Percentiles rank a stretch among this genome's conserved stretches.
phyloP scores from a whole-genome alignment of 139 green algal species.

The Chlamydomonas incerta region DNA sequence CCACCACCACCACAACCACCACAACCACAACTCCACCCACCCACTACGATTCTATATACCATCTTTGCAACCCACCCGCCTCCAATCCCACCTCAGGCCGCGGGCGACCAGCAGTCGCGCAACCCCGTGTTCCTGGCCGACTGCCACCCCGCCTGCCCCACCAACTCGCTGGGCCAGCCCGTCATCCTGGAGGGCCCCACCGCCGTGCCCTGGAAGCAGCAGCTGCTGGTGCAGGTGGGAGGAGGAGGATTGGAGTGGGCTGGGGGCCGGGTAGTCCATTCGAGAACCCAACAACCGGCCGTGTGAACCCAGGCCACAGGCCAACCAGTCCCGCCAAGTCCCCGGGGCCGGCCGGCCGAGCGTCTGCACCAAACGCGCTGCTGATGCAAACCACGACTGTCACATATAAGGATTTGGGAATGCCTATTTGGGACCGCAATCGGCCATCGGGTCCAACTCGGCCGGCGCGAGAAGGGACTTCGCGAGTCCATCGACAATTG shows the following conservation, averaged over 20 bases:
- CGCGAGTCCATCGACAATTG: too few relatives aligned
- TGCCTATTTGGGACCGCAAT: too few relatives aligned
- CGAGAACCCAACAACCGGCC: too few relatives aligned
- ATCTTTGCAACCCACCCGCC: background rate
- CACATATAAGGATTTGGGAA: too few relatives aligned
- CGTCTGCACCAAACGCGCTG: background rate
- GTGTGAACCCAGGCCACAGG: too few relatives aligned
- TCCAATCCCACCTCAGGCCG: background rate
- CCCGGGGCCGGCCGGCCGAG: background rate
- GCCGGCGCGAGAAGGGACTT: too few relatives aligned
- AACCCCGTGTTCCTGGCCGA: constrained; percentile 67
- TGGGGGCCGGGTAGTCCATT: too few relatives aligned
- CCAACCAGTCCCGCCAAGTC: too few relatives aligned
- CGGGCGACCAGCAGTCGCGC: constrained; percentile 53
- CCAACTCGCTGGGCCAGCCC: constrained; percentile 59
- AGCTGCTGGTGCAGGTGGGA: constrained; percentile 55
- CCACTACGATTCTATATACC: background rate
- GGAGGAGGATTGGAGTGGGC: background rate
- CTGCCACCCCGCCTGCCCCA: constrained; percentile 61
- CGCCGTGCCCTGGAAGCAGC: constrained; percentile 62
- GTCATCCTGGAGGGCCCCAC: constrained; percentile 52
- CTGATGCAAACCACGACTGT: too few relatives aligned
- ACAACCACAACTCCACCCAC: too few relatives aligned
- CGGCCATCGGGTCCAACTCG: too few relatives aligned
- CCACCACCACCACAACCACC: too few relatives aligned